These are phyloP conservation scores for Orbilia quercus DNA, from an alignment of 2,329 filamentous ascomycete species.

Conservation along the genomic window DNA sequence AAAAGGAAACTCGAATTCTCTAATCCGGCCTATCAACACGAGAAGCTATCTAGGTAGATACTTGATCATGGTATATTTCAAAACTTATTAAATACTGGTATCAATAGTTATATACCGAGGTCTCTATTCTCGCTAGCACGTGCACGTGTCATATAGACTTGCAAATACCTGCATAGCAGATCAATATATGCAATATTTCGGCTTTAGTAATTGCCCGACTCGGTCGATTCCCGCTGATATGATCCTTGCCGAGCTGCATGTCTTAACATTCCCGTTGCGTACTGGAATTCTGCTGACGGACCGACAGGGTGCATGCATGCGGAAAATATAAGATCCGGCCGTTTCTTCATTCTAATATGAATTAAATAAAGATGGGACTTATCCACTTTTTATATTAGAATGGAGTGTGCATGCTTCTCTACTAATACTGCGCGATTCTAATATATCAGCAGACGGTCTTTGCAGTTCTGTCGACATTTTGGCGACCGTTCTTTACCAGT, in stretches of 20 bases:
- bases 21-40: background rate
- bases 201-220: too few species aligned
- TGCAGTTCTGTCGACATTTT: background rate
- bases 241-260: too few species aligned
- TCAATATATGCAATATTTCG: too few species aligned
- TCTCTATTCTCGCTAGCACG: too few species aligned
- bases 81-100: too few species aligned
- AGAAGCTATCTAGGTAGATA: too few species aligned
- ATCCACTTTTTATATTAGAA: background rate
- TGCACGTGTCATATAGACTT: too few species aligned
- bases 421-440: background rate
- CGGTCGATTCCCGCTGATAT: too few species aligned
- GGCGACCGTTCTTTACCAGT: background rate
- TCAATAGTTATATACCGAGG: too few species aligned
- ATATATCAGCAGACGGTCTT: too few species aligned
- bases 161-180: too few species aligned
- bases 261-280: background rate
- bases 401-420: background rate
- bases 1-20: background rate
- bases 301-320: background rate
- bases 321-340: background rate
- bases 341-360: background rate
- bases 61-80: too few species aligned
- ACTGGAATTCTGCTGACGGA: background rate
- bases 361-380: background rate